These are phyloP conservation scores for Coemansia sp. DNA, from an alignment of 192 early-diverging fungal species.

Conservation along the genomic window DNA sequence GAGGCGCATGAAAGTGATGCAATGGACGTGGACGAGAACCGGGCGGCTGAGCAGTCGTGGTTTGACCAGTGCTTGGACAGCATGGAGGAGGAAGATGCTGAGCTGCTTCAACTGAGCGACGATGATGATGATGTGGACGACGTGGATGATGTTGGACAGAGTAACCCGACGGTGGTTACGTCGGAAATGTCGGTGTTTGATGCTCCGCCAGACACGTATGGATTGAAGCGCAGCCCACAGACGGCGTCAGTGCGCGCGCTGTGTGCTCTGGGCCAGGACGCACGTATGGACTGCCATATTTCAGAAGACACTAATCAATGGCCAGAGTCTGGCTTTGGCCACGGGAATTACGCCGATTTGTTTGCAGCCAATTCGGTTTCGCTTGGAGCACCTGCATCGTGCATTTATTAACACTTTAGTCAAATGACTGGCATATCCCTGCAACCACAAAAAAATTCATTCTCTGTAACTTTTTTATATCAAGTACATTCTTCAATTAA, in stretches of 20 bases:
- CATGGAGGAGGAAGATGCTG: constrained; percentile 34
- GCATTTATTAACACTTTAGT: constrained; percentile 20
- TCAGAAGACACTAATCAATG: neutral
- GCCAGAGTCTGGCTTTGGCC: neutral
- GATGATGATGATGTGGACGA: constrained; percentile 18
- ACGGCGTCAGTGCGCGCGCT: constrained; percentile 20
- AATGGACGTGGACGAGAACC: constrained; percentile 28
- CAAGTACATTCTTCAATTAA: neutral
- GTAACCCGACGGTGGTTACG: constrained; percentile 9
- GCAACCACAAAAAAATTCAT: neutral
- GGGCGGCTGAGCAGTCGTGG: constrained; percentile 50
- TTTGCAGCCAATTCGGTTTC: neutral
- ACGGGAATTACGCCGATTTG: constrained; percentile 19
- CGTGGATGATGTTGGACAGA: neutral
- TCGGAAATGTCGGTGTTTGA: neutral
- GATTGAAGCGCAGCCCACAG: constrained; percentile 30
- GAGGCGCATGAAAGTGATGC: neutral
- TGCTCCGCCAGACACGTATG: neutral
- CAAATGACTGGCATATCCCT: neutral
- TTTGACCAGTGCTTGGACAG: constrained; percentile 50
- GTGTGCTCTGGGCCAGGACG: neutral
- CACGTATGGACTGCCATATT: neutral
- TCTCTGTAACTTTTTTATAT: neutral
- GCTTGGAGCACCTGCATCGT: constrained; percentile 4
- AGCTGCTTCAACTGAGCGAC: constrained; percentile 6